These are phyloP conservation scores for Cladosporium sp. DNA, from an alignment of 2,329 filamentous ascomycete genomes.

Conservation along the genomic window DNA sequence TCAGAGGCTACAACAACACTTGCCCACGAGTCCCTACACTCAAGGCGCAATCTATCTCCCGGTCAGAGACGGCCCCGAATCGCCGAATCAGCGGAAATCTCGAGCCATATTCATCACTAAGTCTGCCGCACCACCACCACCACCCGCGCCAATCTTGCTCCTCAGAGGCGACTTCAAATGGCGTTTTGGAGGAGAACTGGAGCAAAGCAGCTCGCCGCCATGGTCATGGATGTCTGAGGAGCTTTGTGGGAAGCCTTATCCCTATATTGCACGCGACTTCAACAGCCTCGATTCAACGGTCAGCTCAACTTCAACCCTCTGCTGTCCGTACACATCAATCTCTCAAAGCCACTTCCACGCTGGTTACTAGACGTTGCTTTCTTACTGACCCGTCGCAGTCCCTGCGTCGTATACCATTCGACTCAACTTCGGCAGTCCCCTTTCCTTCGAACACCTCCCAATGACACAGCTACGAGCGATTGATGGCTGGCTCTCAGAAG, in stretches of 20 bases:
- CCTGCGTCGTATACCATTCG: background rate
- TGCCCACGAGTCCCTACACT: background rate
- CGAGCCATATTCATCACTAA: background rate
- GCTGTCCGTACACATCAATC: background rate
- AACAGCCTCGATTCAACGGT: background rate
- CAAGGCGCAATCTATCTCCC: slow-evolving; percentile 6
- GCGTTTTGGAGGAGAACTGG: background rate
- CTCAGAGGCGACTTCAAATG: slow-evolving; percentile 1
- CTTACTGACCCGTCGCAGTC: slow-evolving; percentile 5
- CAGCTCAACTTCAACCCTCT: background rate
- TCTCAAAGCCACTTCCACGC: background rate
- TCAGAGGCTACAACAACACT: slow-evolving; percentile 1
- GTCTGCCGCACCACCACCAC: background rate
- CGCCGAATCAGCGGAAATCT: background rate
- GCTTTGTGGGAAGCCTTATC: background rate
- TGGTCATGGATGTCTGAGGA: slow-evolving; percentile 8
- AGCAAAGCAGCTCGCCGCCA: background rate
- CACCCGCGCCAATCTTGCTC: background rate
- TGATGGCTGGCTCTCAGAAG: background rate
- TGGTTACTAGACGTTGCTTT: background rate
- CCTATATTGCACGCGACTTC: slow-evolving; percentile 6
- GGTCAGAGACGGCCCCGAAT: background rate
- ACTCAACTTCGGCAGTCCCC: background rate
- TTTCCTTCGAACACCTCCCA: background rate
- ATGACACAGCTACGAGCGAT: background rate